These are phyloP conservation scores for Geotrichum restrictum DNA, from an alignment of 1,139 yeast genomes.

Conservation along the genomic window DNA sequence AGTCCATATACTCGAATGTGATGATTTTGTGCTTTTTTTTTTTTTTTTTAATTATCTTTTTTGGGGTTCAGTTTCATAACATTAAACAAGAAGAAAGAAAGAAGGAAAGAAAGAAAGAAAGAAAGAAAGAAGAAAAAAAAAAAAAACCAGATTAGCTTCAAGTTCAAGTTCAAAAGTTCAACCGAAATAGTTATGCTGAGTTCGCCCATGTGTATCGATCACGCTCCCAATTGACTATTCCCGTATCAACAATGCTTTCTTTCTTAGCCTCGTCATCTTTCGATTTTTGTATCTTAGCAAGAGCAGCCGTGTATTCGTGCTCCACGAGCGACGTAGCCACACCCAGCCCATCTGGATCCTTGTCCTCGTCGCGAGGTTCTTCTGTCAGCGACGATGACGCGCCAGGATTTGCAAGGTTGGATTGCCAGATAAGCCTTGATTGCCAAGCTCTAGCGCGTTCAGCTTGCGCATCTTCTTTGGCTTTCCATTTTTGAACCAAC, in stretches of 20 bases:
- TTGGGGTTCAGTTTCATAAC: too few relatives aligned
- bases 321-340: constrained; percentile 12
- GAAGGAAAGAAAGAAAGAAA: too few relatives aligned
- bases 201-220: constrained; percentile 13
- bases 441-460: background rate
- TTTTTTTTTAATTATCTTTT: background rate
- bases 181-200: too few relatives aligned
- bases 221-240: constrained; percentile 22
- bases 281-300: constrained; percentile 17
- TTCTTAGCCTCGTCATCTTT: constrained; percentile 16
- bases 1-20: background rate
- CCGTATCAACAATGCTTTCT: constrained; percentile 22
- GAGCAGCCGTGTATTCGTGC: constrained; percentile 13
- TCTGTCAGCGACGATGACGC: background rate
- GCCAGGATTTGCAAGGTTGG: background rate
- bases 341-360: constrained; percentile 3
- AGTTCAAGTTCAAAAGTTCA: too few relatives aligned
- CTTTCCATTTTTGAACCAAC: constrained; percentile 15
- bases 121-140: too few relatives aligned
- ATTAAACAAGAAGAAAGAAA: too few relatives aligned
- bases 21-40: background rate
- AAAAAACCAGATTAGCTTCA: too few relatives aligned
- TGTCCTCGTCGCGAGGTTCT: constrained; percentile 3
- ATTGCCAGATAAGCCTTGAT: background rate
- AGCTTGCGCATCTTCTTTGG: background rate